Evolutionary conservation across 2,329 filamentous ascomycete genomes (phyloP).

Genomic region (Stachybotrys echinatus): DNA sequence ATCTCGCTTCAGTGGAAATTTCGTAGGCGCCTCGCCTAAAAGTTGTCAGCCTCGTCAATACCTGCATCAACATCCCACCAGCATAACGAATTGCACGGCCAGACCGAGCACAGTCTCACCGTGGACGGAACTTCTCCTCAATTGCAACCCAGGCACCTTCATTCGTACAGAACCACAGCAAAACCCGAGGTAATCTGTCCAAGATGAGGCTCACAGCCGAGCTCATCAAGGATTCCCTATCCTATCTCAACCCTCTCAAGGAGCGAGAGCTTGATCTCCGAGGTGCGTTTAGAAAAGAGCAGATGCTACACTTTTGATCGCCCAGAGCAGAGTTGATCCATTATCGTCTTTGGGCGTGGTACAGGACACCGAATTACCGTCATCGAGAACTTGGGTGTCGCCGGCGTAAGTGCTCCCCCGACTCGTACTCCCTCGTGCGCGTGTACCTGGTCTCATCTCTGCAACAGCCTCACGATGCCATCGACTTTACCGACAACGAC

Average conservation of each 20-base stretch:
- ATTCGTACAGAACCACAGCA: not conserved
- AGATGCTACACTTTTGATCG: slow-evolving; percentile 78
- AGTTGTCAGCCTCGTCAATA: slow-evolving; percentile 22
- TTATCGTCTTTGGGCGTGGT: slow-evolving; percentile 40
- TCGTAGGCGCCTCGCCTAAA: slow-evolving; percentile 21
- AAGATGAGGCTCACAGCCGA: slow-evolving; percentile 93
- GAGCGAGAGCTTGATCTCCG: slow-evolving; percentile 98
- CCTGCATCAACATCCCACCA: slow-evolving; percentile 1
- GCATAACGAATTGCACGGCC: no score
- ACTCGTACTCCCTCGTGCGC: slow-evolving; percentile 2
- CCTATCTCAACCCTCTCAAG: slow-evolving; percentile 97
- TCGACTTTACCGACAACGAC: slow-evolving; percentile 98
- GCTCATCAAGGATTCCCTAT: slow-evolving; percentile 88
- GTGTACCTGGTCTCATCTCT: slow-evolving; percentile 5
- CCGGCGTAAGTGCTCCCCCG: slow-evolving; percentile 59
- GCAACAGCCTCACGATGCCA: slow-evolving; percentile 80
- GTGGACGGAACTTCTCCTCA: no score
- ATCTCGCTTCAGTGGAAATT: no score
- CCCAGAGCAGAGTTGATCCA: slow-evolving; percentile 76
- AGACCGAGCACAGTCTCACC: no score
- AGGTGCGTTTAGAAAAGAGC: slow-evolving; percentile 94
- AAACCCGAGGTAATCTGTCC: slow-evolving; percentile 9
- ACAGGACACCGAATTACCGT: slow-evolving; percentile 96
- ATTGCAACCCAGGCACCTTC: no score
- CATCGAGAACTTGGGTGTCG: slow-evolving; percentile 96